phyloP scores from a whole-genome alignment of 768 basidiomycete species.

The Calvatia gigantea region DNA sequence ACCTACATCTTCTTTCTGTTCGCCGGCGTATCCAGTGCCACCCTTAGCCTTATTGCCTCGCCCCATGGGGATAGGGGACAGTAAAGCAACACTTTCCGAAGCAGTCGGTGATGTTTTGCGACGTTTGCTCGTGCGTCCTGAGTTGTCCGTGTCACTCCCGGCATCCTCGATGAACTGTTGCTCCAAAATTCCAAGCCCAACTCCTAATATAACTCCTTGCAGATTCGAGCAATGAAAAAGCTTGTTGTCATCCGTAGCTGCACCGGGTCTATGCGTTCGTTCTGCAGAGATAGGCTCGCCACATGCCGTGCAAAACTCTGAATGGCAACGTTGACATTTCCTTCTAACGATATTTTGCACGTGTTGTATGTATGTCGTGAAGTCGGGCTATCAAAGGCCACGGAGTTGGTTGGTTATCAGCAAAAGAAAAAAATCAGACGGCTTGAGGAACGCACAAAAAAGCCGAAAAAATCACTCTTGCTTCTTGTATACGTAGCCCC shows the following conservation, averaged over 20 bases:
- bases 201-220: conserved; percentile 87
- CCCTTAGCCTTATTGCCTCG: conserved; percentile 67
- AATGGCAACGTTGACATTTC: conserved; percentile 59
- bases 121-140: conserved; percentile 39
- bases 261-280: conserved; percentile 20
- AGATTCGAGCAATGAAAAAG: conserved; percentile 89
- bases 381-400: conserved; percentile 52
- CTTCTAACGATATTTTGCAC: conserved; percentile 55
- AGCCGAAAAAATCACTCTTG: conserved; percentile 77
- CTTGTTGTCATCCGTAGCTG: conserved; percentile 23
- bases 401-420: conserved; percentile 13
- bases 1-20: conserved; percentile 80
- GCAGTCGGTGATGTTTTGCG: conserved; percentile 35
- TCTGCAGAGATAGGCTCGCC: conserved; percentile 57
- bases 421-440: conserved; percentile 6
- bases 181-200: conserved; percentile 87
- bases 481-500: conserved; percentile 55
- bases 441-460: conserved; percentile 66
- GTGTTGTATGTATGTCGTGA: conserved; percentile 64
- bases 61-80: conserved; percentile 33
- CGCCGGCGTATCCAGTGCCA: conserved; percentile 87
- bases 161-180: conserved; percentile 48
- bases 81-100: conserved; percentile 54
- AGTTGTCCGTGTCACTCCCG: conserved; percentile 28
- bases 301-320: conserved; percentile 71